These are phyloP conservation scores for Cercospora nicotianae DNA, from an alignment of 2,329 filamentous ascomycete species.

Conservation along the genomic window DNA sequence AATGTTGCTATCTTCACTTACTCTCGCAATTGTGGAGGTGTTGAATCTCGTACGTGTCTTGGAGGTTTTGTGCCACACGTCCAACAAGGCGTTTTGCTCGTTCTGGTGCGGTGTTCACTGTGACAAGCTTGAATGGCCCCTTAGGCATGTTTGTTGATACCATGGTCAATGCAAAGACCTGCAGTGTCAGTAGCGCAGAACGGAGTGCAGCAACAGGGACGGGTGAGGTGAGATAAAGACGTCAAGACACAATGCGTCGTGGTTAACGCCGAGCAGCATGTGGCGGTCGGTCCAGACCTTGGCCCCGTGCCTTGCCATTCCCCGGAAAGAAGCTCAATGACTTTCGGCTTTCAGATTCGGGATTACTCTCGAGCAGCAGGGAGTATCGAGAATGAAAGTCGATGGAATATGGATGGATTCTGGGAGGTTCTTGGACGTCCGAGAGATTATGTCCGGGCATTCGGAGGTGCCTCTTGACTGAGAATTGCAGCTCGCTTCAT, in stretches of 20 bases:
- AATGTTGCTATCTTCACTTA: slow-evolving; percentile 38
- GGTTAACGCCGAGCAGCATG: background rate
- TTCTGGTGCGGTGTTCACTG: slow-evolving; percentile 67
- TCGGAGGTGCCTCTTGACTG: background rate
- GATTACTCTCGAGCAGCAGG: background rate
- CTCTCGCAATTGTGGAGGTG: slow-evolving; percentile 63
- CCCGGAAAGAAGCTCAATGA: background rate
- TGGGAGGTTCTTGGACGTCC: background rate
- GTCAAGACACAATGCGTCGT: background rate
- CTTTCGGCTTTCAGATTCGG: background rate
- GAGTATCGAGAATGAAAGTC: background rate
- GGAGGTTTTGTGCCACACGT: slow-evolving; percentile 60
- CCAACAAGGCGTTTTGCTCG: slow-evolving; percentile 64
- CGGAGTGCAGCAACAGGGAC: too few relatives aligned
- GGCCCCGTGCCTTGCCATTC: background rate
- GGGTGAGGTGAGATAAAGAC: background rate
- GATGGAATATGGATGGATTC: background rate
- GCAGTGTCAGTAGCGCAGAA: background rate
- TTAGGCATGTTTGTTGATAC: slow-evolving; percentile 23
- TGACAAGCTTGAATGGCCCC: slow-evolving; percentile 64
- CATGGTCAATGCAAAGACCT: background rate
- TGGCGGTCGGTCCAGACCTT: background rate
- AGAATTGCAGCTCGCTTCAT: background rate
- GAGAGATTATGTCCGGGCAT: background rate
- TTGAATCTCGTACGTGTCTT: slow-evolving; percentile 63